A percentile compares a stretch with the other conserved stretches of the same genome.
Evolutionary conservation across 2,329 filamentous ascomycete species (phyloP).

Genomic region (Fonsecaea pugnacius): DNA sequence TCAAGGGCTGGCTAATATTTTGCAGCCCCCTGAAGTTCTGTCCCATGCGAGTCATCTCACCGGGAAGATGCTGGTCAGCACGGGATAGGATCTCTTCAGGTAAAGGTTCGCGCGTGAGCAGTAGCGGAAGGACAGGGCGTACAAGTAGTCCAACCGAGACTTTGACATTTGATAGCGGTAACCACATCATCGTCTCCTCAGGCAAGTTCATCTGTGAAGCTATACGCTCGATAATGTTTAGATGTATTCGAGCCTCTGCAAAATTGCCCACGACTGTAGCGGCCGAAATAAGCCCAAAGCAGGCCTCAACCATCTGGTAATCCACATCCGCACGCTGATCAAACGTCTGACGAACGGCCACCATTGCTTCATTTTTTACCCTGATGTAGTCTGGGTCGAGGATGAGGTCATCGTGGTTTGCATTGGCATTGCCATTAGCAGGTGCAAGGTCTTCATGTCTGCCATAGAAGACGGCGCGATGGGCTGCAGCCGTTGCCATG

Average conservation of each 20-base stretch:
- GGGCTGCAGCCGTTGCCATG: slow-evolving; percentile 48
- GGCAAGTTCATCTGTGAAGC: slow-evolving; percentile 46
- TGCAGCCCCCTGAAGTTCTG: slow-evolving; percentile 40
- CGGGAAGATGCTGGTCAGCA: slow-evolving; percentile 40
- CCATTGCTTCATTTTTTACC: slow-evolving; percentile 44
- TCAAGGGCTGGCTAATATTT: slow-evolving; percentile 40
- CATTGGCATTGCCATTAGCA: slow-evolving; percentile 26
- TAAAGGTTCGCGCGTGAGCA: slow-evolving; percentile 42
- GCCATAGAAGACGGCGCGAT: slow-evolving; percentile 43
- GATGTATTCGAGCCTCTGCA: slow-evolving; percentile 46
- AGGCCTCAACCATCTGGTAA: slow-evolving; percentile 45
- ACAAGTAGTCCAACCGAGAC: slow-evolving; percentile 43
- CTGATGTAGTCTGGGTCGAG: slow-evolving; percentile 46
- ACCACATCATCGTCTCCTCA: slow-evolving; percentile 36
- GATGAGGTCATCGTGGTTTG: slow-evolving; percentile 34
- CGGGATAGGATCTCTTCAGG: slow-evolving; percentile 38
- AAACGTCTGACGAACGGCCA: slow-evolving; percentile 35
- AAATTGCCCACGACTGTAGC: slow-evolving; percentile 47
- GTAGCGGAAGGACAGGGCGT: slow-evolving; percentile 43
- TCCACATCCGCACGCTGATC: slow-evolving; percentile 43
- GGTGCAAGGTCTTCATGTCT: slow-evolving; percentile 38
- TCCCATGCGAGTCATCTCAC: slow-evolving; percentile 39
- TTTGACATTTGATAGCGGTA: slow-evolving; percentile 33
- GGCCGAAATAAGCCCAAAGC: slow-evolving; percentile 45
- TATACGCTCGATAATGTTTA: slow-evolving; percentile 41